Percentiles rank a stretch among this genome's conserved stretches.
Conservation (phyloP, 2,329 filamentous ascomycete genomes). For the Trichophyton equinum region DNA sequence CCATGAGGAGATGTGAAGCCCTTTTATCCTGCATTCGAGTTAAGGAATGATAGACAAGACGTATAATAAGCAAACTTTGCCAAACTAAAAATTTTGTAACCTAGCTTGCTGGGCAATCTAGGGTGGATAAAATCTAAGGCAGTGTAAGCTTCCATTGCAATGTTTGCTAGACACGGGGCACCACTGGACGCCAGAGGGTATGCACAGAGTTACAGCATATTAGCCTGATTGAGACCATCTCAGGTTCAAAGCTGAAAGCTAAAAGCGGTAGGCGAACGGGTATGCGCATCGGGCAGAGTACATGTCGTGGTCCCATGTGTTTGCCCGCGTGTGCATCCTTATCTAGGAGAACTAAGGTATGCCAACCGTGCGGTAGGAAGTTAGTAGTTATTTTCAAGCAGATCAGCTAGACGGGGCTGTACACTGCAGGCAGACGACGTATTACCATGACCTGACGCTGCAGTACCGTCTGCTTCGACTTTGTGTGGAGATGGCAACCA, state of each 20-base stretch:
- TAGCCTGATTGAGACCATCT: too few relatives aligned
- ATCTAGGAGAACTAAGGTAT: too few relatives aligned
- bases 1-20: not conserved
- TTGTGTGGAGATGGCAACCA: too few relatives aligned
- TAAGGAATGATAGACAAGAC: not conserved
- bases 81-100: not conserved
- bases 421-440: too few relatives aligned
- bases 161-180: not conserved
- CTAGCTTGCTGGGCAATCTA: slow-evolving; percentile 1
- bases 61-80: not conserved
- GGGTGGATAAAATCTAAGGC: not conserved
- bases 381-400: too few relatives aligned
- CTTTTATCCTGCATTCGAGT: not conserved
- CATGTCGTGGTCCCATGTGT: not conserved
- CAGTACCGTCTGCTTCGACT: too few relatives aligned
- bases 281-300: too few relatives aligned
- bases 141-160: not conserved
- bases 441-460: too few relatives aligned
- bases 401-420: too few relatives aligned
- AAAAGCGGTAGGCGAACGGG: not conserved
- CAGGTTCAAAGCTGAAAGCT: not conserved
- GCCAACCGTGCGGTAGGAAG: too few relatives aligned
- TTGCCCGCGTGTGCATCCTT: not conserved
- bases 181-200: not conserved
- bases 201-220: not conserved